phyloP scores from a whole-genome alignment of 1,284 basidiomycete species.

The Cystobasidium sp. region DNA sequence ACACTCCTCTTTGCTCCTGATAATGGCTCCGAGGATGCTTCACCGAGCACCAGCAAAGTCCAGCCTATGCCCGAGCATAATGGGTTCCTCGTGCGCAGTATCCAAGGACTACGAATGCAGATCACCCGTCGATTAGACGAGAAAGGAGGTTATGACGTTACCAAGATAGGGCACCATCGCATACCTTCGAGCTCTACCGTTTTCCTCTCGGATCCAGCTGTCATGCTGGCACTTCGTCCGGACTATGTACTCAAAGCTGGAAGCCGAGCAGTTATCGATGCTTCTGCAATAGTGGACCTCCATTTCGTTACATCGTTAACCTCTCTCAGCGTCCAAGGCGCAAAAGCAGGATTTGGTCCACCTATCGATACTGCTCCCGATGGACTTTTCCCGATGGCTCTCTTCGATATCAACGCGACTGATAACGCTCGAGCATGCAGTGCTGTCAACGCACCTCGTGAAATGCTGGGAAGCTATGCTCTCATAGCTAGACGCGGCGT shows the following conservation, averaged over 20 bases:
- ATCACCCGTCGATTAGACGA: constrained; percentile 42
- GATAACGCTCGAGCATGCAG: constrained; percentile 18
- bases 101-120: constrained; percentile 49
- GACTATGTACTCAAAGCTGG: constrained; percentile 7
- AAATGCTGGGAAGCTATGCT: not conserved
- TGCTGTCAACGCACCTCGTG: not conserved
- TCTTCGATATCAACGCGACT: not conserved
- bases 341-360: constrained; percentile 39
- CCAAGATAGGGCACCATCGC: constrained; percentile 44
- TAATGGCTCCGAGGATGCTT: constrained; percentile 22
- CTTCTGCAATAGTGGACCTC: constrained; percentile 8
- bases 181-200: constrained; percentile 46
- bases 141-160: constrained; percentile 47
- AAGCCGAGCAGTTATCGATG: not conserved
- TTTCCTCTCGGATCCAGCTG: constrained; percentile 47
- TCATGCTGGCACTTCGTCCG: constrained; percentile 42
- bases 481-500: constrained; percentile 48
- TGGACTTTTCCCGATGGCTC: not conserved
- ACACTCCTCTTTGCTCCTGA: constrained; percentile 50
- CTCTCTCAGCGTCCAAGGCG: constrained; percentile 21
- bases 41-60: constrained; percentile 39
- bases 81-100: constrained; percentile 44
- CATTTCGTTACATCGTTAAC: constrained; percentile 11
- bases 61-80: constrained; percentile 6
- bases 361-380: constrained; percentile 6